Evolutionary conservation across 371 early-diverging fungal genomes (phyloP), one percentile per base, ranked within the genome.

Genomic region (Rhizopus stolonifer): DNA sequence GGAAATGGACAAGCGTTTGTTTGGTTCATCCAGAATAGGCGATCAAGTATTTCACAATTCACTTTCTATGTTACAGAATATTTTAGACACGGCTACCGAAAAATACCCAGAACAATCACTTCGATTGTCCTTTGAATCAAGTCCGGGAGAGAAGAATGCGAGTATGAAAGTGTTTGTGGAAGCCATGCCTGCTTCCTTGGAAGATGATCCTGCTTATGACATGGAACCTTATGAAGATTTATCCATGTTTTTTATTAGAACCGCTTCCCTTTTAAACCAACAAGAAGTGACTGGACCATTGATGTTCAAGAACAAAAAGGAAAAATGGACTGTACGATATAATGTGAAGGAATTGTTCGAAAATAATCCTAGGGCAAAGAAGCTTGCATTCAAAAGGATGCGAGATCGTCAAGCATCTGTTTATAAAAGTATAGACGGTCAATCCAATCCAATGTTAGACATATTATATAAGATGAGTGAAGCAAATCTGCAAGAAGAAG

Each of bases 1-100:
- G 42, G 90, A 93, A 64, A 93, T 98, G 90, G 95, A 94, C 62
- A 56, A 70, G 5, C 72, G 83, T 0, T 54, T 98, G n/a, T 95
- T 83, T 70, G 95, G 95, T 17, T 81, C 81, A 40, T 68, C 72
- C 18, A 58, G 64, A n/a, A 82, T 86, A 58, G 97, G 89, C 4
- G 82, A 88, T 48, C 78, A 83, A 48, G 78, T 82, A 23, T 94
- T 96, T 69, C 67, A 67, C 34, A 63, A 81, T 15, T 69, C 84
- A 3, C 49, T 91, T 5, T 59, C 82, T 10, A 38, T 93, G 34
- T 70, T 93, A 48, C 72, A 86, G 40, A 65, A 67, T 40, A 58
- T 92, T 1, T 64, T 96, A 26, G 82, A 88, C 32, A 60, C 56
- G 7, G 81, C 82, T 2, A 86, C 86, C 0, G 57, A 73, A 21